Evolutionary conservation across 495 filamentous ascomycete species (phyloP), one percentile per base, ranked within the genome.

Genomic region (Xylaria sp.): DNA sequence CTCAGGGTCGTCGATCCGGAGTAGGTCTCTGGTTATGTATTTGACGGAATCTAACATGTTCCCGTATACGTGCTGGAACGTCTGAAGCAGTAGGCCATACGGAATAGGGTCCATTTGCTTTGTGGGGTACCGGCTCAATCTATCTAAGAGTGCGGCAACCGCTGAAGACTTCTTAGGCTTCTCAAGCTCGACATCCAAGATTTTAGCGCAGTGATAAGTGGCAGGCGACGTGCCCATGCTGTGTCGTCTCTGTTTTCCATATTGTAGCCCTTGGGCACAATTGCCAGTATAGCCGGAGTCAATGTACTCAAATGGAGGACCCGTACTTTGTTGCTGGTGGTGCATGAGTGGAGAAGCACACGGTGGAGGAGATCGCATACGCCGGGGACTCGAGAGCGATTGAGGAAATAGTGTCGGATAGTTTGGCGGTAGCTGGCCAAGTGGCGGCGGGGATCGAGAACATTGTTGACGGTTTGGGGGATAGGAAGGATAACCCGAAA

Each of bases 21-120:
- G 58, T 19, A 61, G 15, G 24, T 70, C 46, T 41, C 46, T 50
- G 21, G 46, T 62, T 29, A 63, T 50, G 3, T 9, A n/a, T 26
- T 55, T 41, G 35, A 70, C 35, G 3, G 68, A 63, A 17, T 63
- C 61, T 5, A 70, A 19, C 68, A 70, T 70, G 11, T 17, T 11
- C 31, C 68, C 68, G 8, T 70, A 70, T 7, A 70, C 14, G 12
- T 63, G 8, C 33, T 70, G 68, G 15, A 41, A 70, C 68, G 63
- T 70, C 0, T 63, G 44, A 14, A 70, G 68, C 19, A 70, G 68
- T 24, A 55, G 29, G n/a, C 33, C 9, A 17, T 70, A 24, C 9
- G 29, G 68, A 26, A 70, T 55, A 48, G 59, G 58, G 1, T 63
- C 31, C 7, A 24, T 58, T n/a, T 52, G 46, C 44, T 70, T 59